Evolutionary conservation across 2,329 filamentous ascomycete genomes (phyloP), one percentile per base, ranked within the genome.

Genomic region (Xylaria sp.): DNA sequence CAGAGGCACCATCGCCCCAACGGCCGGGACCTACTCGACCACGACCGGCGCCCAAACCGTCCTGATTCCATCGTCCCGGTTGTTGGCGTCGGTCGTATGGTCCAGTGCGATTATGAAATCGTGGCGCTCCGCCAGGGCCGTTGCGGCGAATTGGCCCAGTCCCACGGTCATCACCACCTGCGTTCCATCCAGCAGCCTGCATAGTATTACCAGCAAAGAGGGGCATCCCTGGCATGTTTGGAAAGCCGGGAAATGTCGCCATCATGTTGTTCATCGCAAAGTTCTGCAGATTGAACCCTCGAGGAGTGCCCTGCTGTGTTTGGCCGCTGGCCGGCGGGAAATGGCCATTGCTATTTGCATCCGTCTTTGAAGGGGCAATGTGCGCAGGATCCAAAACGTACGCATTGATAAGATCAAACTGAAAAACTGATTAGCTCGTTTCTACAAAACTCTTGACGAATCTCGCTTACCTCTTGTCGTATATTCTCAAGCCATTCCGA

Each of bases 301-400:
- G 91, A 42, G 95, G 95, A 5, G 95, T 98, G 54, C 95, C 95
- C 4, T 91, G 89, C 47, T 90, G 89, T 60, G 90, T 87, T 74
- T 95, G 92, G 21, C 90, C 89, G 75, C 92, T 93, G 56, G 89
- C 86, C 50, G 93, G 88, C 1, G 94, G 94, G 85, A 98, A 98
- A 81, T 98, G 95, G 1, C 95, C 95, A 75, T 98, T 98, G 75
- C 92, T 97, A 78, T 97, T 98, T 45, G 94, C 92, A 82, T 99
- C 94, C 19, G 94, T 96, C 65, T 95, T 89, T 11, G 94, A 97
- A 0, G 96, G 93, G 42, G 94, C 94, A 78, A 99, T 98, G 76
- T 97, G 95, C 11, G 95, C 90, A 48, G 96, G 96, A 76, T 99
- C 96, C 53, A 97, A 85, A 36, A 98, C 94, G 77, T 99, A 99